phyloP scores from a whole-genome alignment of 2,329 filamentous ascomycete genomes.

The Xylariaceae sp. region DNA sequence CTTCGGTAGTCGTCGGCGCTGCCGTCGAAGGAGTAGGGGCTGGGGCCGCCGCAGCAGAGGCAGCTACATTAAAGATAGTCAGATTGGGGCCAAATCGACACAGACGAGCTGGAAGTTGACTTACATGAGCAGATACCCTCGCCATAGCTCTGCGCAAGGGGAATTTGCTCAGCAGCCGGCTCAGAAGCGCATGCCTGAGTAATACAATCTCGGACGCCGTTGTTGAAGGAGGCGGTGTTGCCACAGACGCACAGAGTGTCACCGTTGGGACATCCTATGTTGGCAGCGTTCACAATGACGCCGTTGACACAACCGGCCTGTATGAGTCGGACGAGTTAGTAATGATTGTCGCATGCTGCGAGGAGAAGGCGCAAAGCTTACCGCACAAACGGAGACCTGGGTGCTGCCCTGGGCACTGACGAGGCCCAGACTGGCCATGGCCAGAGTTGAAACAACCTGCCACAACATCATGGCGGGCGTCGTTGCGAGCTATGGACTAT shows the following conservation, averaged over 20 bases:
- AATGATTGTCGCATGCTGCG: background rate
- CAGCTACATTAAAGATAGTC: constrained; percentile 13
- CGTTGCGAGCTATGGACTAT: background rate
- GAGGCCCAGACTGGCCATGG: constrained; percentile 17
- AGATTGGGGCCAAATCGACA: background rate
- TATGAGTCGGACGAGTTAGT: constrained; percentile 10
- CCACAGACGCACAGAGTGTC: constrained; percentile 38
- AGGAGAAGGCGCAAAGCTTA: constrained; percentile 16
- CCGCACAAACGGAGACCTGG: constrained; percentile 21
- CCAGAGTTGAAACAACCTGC: constrained; percentile 11
- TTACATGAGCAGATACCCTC: constrained; percentile 30
- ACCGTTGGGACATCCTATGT: constrained; percentile 26
- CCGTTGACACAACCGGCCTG: constrained; percentile 28
- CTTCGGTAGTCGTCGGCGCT: constrained; percentile 10
- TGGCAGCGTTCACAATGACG: constrained; percentile 20
- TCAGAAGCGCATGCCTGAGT: constrained; percentile 28
- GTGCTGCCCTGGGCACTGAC: constrained; percentile 19
- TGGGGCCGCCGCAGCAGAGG: constrained; percentile 8
- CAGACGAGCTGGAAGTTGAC: constrained; percentile 4
- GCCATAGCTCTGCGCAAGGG: constrained; percentile 25
- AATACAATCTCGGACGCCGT: constrained; percentile 39
- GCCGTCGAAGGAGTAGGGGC: background rate
- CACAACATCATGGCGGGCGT: constrained; percentile 18
- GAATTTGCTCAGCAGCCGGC: constrained; percentile 27
- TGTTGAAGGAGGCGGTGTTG: constrained; percentile 26